phyloP scores from a whole-genome alignment of 164 flowering plant genomes.

The Piper longum region DNA sequence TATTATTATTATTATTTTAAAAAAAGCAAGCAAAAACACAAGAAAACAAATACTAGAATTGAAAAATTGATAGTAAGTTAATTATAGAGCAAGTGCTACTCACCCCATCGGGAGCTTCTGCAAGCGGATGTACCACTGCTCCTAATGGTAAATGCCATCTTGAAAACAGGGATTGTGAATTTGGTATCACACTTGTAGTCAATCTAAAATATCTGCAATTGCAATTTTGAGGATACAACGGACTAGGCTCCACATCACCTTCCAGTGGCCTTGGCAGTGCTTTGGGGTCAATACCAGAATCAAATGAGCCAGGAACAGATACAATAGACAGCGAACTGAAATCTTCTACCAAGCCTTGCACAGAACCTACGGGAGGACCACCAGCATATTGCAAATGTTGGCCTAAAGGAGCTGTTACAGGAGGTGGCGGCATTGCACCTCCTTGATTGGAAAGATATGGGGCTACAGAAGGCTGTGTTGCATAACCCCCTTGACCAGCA shows the following conservation, averaged over 20 bases:
- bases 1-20: background rate
- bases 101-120: conserved; percentile 88
- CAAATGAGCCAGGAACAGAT: conserved; percentile 72
- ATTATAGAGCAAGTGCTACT: conserved; percentile 18
- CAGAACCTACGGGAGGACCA: conserved; percentile 37
- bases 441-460: conserved; percentile 41
- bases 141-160: conserved; percentile 98
- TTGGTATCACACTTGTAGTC: conserved; percentile 80
- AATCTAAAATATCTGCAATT: conserved; percentile 61
- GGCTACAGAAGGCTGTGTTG: conserved; percentile 12
- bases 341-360: conserved; percentile 70
- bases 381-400: conserved; percentile 34
- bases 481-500: conserved; percentile 43
- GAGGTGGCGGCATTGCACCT: conserved; percentile 36
- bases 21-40: conserved; percentile 1
- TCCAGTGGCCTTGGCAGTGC: conserved; percentile 84
- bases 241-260: conserved; percentile 63
- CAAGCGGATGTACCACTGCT: conserved; percentile 94
- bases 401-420: conserved; percentile 20
- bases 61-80: background rate
- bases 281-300: conserved; percentile 59
- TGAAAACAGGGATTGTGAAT: conserved; percentile 72
- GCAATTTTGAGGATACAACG: conserved; percentile 68
- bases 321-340: conserved; percentile 66
- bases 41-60: background rate